Evolutionary conservation across 169 alveolate genomes (phyloP), one percentile per base, ranked within the genome.

Genomic region (Neospora caninum): DNA sequence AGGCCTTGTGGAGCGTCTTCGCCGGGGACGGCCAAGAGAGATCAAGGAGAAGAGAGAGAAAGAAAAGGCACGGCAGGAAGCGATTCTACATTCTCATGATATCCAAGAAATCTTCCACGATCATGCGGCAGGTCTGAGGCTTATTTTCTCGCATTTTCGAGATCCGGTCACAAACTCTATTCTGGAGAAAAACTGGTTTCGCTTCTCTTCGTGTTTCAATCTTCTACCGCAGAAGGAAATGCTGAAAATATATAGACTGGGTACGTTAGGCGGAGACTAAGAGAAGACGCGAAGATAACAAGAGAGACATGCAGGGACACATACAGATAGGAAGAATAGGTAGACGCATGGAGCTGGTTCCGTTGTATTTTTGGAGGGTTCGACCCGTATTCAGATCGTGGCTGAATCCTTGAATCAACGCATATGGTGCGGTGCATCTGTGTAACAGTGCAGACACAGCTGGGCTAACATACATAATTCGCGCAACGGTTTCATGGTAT

Each of bases 171-270:
- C 67, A 29, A 27, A 22, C 64, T 7, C 41, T 13, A 82, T 82
- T 41, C 89, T 36, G 54, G 43, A 82, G 31, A 82, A 41, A 27
- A 82, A 41, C 41, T 82, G 89, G 89, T 82, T 38, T 36, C n/a
- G 41, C n/a, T 82, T 82, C 64, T 25, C 89, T 31, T 9, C 53
- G 67, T 82, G 89, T 36, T 82, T 82, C 67, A 82, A 41, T 43
- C 89, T 82, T 31, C 64, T 82, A 22, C 89, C 89, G 69, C 89
- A 82, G 89, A 7, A 41, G 89, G 43, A 82, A 42, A 82, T 82
- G 89, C 18, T 36, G 34, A 22, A 29, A 10, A 82, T 82, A 41
- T 82, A 6, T 42, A 41, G 89, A 9, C 53, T 39, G 18, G 89
- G 89, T 82, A 43, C 31, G 89, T 18, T 4, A 0, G 42, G 43